These are phyloP conservation scores for Sarocladium oryzae DNA, from an alignment of 2,329 filamentous ascomycete species.

Conservation along the genomic window DNA sequence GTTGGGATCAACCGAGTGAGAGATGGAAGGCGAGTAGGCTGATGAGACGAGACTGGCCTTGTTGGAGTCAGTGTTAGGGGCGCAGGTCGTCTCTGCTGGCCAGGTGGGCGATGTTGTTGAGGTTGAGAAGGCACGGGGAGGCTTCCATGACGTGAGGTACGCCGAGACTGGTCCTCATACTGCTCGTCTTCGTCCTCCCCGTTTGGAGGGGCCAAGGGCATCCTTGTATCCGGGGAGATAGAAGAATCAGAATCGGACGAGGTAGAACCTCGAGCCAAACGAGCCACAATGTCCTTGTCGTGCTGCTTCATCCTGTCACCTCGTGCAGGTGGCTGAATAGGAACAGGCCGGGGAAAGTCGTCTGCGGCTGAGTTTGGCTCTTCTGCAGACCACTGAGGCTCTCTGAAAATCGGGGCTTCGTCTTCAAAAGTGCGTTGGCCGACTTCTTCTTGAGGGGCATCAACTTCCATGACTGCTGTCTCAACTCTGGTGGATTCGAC, in stretches of 20 bases:
- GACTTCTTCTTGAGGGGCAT: not conserved
- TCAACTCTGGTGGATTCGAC: not conserved
- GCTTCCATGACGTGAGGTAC: not conserved
- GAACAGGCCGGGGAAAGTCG: not conserved
- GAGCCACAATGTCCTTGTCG: constrained; percentile 3
- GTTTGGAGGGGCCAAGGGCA: not conserved
- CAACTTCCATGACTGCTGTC: not conserved
- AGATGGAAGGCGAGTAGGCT: not conserved
- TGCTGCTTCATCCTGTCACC: constrained; percentile 1
- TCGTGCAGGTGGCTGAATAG: not conserved
- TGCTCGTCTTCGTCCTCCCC: not conserved
- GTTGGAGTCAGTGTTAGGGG: not conserved
- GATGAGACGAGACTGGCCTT: not conserved
- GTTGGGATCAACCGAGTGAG: not conserved
- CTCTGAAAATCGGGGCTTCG: constrained; percentile 2
- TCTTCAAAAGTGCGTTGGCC: not conserved
- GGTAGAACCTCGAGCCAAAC: constrained; percentile 1
- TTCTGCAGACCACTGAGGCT: not conserved
- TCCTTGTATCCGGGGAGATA: not conserved
- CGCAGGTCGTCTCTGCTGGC: not conserved
- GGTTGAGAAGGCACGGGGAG: constrained; percentile 35
- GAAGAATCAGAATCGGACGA: not conserved
- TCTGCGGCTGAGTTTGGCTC: not conserved
- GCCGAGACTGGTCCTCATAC: not conserved
- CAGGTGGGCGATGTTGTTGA: constrained; percentile 37